Evolutionary conservation across 1,284 basidiomycete genomes (phyloP), one percentile per base, ranked within the genome.

Genomic region (Melampsora larici-populina): DNA sequence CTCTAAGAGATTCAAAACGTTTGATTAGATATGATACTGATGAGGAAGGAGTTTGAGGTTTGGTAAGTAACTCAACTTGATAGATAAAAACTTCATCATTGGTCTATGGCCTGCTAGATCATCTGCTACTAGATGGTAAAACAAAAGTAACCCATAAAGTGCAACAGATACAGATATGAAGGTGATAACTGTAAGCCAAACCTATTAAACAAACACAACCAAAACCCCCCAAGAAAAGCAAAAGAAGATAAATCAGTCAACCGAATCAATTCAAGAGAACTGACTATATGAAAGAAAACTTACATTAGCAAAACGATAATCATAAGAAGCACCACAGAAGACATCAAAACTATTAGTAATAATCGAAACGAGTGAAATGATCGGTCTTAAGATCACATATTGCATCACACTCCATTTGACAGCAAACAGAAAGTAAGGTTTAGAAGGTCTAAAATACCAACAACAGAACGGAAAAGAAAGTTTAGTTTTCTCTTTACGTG

Each of bases 51-150:
- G 85, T n/a, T n/a, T n/a, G n/a, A n/a, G n/a, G 7, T 83, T 83
- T 79, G 83, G 89, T 88, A 93, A 90, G 69, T 94, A 90, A 78
- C 92, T 92, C 46, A 93, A 84, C 79, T 83, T 82, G 80, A 82
- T 83, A 0, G 81, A 85, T 79, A 92, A 81, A 83, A 94, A 94
- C 84, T 94, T 94, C 18, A 90, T 88, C 40, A 94, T 85, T 21
- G 93, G 93, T 36, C 89, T 87, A n/a, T 88, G 86, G 24, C 89
- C 91, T 75, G 84, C 85, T 8, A 95, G 86, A 81, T 94, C 92
- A 11, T 91, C 89, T 79, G 89, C 88, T 62, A 89, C 58, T 94
- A 86, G 18, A 87, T 90, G 81, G 93, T 94, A 82, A 92, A 93
- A n/a, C 92, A 80, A 79, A 65, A 80, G 70, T 31, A 81, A 71